Percentiles rank a stretch among this genome's conserved stretches.
phyloP scores from a whole-genome alignment of 345 rosid genomes.

The Rhizophora mangle region DNA sequence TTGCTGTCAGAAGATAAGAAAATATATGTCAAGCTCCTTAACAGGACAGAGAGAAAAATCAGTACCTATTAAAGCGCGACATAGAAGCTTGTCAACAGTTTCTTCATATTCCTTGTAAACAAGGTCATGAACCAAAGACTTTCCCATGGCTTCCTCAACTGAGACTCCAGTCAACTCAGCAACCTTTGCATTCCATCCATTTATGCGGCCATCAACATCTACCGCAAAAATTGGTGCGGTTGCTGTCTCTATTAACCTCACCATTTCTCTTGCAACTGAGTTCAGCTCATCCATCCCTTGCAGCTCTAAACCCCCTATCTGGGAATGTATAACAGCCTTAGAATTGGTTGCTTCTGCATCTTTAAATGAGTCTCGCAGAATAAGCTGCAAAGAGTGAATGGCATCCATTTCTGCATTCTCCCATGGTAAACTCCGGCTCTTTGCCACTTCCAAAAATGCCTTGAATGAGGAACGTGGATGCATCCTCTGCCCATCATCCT shows the following conservation, averaged over 20 bases:
- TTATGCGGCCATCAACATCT: conserved; percentile 70
- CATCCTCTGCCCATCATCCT: conserved; percentile 96
- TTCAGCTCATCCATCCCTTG: conserved; percentile 90
- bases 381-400: conserved; percentile 95
- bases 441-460: conserved; percentile 97
- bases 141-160: conserved; percentile 94
- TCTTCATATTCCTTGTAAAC: conserved; percentile 72
- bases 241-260: conserved; percentile 93
- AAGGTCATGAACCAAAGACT: conserved; percentile 80
- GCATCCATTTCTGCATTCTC: conserved; percentile 99
- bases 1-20: too few species aligned
- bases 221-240: conserved; percentile 98
- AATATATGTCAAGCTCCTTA: too few species aligned
- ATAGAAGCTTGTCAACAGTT: conserved; percentile 68
- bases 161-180: conserved; percentile 87
- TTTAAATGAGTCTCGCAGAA: conserved; percentile 82
- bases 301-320: conserved; percentile 50
- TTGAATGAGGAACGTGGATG: conserved; percentile 95
- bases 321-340: conserved; percentile 54
- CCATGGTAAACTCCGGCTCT: conserved; percentile 91
- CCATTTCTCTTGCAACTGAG: conserved; percentile 99
- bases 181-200: conserved; percentile 95
- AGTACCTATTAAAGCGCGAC: conserved; percentile 73
- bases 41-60: conserved; percentile 14
- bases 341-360: conserved; percentile 73